These are phyloP conservation scores for Polytolypa hystricis DNA, from an alignment of 2,329 filamentous ascomycete species.

Conservation along the genomic window DNA sequence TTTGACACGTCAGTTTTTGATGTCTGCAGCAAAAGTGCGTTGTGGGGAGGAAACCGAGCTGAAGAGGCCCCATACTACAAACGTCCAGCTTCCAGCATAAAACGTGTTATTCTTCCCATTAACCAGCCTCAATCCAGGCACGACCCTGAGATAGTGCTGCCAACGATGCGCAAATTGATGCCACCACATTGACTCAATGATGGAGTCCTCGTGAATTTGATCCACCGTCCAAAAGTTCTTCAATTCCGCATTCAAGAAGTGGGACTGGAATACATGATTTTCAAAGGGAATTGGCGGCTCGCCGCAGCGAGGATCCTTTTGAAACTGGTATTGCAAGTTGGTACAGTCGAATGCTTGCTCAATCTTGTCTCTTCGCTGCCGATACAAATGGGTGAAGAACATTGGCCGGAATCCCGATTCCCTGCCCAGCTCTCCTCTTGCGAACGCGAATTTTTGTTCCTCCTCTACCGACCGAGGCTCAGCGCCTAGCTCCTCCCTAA, in stretches of 20 bases:
- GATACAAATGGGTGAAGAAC: conserved; percentile 51
- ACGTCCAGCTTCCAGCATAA: conserved; percentile 58
- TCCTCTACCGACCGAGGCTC: conserved; percentile 33
- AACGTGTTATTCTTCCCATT: conserved; percentile 53
- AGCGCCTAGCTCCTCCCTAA: conserved; percentile 39
- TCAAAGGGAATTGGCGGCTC: conserved; percentile 33
- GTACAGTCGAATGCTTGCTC: conserved; percentile 62
- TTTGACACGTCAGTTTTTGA: neutral
- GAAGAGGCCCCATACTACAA: conserved; percentile 43
- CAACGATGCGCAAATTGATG: conserved; percentile 51
- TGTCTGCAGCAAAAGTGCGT: conserved; percentile 1
- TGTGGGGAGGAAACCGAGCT: neutral
- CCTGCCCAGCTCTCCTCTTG: conserved; percentile 32
- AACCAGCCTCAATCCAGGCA: conserved; percentile 62
- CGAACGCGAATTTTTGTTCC: conserved; percentile 37
- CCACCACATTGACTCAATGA: conserved; percentile 52
- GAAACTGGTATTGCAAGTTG: conserved; percentile 65
- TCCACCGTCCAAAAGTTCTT: conserved; percentile 48
- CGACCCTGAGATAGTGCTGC: conserved; percentile 51
- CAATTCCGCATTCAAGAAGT: conserved; percentile 47
- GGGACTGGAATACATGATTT: conserved; percentile 58
- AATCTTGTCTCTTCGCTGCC: conserved; percentile 41
- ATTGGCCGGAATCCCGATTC: conserved; percentile 43
- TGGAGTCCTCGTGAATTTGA: conserved; percentile 45
- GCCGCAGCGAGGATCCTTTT: conserved; percentile 24